Evolutionary conservation across 2,329 filamentous ascomycete genomes (phyloP).

Genomic region (Blastomyces gilchristii): DNA sequence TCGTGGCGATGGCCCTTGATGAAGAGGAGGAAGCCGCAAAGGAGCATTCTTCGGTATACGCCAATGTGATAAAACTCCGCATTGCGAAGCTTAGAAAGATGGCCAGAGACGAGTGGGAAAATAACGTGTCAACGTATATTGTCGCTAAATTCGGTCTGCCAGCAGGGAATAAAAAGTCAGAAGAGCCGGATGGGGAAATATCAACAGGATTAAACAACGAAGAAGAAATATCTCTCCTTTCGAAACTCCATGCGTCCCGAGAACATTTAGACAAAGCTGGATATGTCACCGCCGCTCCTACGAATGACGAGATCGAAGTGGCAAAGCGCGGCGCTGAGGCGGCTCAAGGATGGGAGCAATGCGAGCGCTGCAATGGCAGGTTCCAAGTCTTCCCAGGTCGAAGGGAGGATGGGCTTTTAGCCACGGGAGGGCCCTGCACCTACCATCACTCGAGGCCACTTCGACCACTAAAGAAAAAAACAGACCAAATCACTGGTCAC

Average conservation of each 20-base stretch:
- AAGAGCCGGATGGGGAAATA: conserved; percentile 36
- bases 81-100: conserved; percentile 69
- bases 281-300: conserved; percentile 63
- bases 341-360: conserved; percentile 71
- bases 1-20: conserved; percentile 39
- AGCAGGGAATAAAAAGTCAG: background rate
- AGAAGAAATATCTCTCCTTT: conserved; percentile 56
- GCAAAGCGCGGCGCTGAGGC: conserved; percentile 56
- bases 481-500: conserved; percentile 47
- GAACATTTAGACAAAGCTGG: conserved; percentile 21
- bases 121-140: conserved; percentile 44
- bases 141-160: conserved; percentile 8
- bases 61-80: conserved; percentile 72
- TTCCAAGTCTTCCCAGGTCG: conserved; percentile 91
- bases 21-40: conserved; percentile 67
- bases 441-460: conserved; percentile 70
- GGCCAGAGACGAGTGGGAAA: conserved; percentile 59
- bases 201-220: conserved; percentile 55
- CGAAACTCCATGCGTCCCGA: conserved; percentile 17
- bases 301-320: conserved; percentile 53
- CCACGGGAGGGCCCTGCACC: conserved; percentile 67
- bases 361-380: conserved; percentile 72
- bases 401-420: conserved; percentile 60
- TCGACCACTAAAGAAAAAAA: conserved; percentile 43
- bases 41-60: conserved; percentile 61